Percentiles rank a stretch among this genome's conserved stretches.
These are phyloP conservation scores for Cladochytrium replicatum DNA, from an alignment of 192 early-diverging fungal genomes.

Conservation along the genomic window DNA sequence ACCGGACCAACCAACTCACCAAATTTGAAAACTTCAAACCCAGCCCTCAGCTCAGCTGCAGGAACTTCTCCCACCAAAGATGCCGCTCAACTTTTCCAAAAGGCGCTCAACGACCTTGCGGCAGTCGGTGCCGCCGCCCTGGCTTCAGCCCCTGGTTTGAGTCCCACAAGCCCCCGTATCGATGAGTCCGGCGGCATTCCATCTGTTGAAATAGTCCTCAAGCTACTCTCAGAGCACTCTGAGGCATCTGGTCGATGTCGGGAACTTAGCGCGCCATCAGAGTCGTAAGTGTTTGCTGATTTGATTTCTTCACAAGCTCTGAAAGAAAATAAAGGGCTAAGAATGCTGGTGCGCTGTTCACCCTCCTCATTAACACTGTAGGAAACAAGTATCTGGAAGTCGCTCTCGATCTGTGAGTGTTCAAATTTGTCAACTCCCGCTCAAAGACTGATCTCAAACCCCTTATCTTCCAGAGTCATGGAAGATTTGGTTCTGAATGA, in stretches of 20 bases:
- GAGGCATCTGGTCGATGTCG: slow-evolving; percentile 70
- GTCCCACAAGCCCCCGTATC: neutral
- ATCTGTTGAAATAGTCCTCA: slow-evolving; percentile 31
- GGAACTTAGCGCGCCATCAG: slow-evolving; percentile 56
- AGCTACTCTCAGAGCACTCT: slow-evolving; percentile 60
- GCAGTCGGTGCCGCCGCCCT: neutral
- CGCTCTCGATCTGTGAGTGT: slow-evolving; percentile 62
- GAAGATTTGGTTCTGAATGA: slow-evolving; percentile 49
- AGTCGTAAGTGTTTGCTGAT: slow-evolving; percentile 52
- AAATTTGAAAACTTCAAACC: neutral
- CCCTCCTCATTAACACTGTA: slow-evolving; percentile 64
- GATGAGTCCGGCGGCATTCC: slow-evolving; percentile 6
- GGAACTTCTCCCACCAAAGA: neutral
- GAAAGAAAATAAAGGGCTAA: slow-evolving; percentile 54
- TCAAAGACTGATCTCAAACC: slow-evolving; percentile 6
- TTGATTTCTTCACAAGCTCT: too few species aligned
- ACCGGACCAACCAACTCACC: neutral
- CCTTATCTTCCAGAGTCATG: slow-evolving; percentile 33
- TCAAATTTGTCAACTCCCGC: slow-evolving; percentile 11
- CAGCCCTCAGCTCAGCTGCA: neutral
- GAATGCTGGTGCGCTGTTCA: slow-evolving; percentile 57
- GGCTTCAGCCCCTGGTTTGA: neutral
- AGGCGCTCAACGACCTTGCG: neutral
- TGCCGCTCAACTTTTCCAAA: neutral
- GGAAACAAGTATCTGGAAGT: slow-evolving; percentile 74